These are phyloP conservation scores for Macroventuria anomochaeta DNA, from an alignment of 2,329 filamentous ascomycete species.

Conservation along the genomic window DNA sequence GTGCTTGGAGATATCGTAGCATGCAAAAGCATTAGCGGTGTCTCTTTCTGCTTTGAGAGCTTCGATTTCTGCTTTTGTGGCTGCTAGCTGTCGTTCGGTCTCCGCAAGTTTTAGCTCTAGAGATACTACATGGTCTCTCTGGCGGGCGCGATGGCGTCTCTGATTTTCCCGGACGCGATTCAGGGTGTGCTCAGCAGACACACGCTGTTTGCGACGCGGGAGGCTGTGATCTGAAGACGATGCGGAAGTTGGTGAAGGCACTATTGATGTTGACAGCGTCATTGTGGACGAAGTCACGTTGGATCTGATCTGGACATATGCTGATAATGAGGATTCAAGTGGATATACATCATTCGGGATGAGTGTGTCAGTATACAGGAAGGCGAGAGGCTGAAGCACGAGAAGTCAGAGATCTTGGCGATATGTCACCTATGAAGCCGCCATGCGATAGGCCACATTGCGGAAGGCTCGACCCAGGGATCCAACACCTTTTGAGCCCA, in stretches of 20 bases:
- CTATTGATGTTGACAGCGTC: slow-evolving; percentile 2
- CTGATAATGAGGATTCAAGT: too few species aligned
- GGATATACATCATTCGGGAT: too few species aligned
- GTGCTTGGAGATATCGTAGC: slow-evolving; percentile 12
- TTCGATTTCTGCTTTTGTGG: slow-evolving; percentile 36
- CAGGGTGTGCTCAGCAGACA: slow-evolving; percentile 47
- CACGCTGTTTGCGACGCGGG: slow-evolving; percentile 26
- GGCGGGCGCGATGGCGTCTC: slow-evolving; percentile 57
- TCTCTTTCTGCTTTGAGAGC: slow-evolving; percentile 29
- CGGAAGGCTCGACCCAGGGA: too few species aligned
- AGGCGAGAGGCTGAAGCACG: slow-evolving; percentile 18
- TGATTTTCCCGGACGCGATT: slow-evolving; percentile 60
- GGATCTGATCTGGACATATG: not conserved
- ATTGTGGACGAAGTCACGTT: slow-evolving; percentile 4
- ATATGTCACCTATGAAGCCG: slow-evolving; percentile 7
- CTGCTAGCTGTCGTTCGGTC: slow-evolving; percentile 34
- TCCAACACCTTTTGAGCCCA: too few species aligned
- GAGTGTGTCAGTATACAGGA: not conserved
- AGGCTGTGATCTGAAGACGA: slow-evolving; percentile 17
- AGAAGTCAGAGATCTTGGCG: slow-evolving; percentile 31
- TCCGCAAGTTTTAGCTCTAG: slow-evolving; percentile 48
- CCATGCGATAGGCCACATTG: too few species aligned
- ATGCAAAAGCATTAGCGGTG: slow-evolving; percentile 11
- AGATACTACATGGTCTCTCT: slow-evolving; percentile 50
- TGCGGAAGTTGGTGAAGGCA: slow-evolving; percentile 19